These are phyloP conservation scores for Phytopythium montanum DNA, from an alignment of 352 stramenopile species.

Conservation along the genomic window DNA sequence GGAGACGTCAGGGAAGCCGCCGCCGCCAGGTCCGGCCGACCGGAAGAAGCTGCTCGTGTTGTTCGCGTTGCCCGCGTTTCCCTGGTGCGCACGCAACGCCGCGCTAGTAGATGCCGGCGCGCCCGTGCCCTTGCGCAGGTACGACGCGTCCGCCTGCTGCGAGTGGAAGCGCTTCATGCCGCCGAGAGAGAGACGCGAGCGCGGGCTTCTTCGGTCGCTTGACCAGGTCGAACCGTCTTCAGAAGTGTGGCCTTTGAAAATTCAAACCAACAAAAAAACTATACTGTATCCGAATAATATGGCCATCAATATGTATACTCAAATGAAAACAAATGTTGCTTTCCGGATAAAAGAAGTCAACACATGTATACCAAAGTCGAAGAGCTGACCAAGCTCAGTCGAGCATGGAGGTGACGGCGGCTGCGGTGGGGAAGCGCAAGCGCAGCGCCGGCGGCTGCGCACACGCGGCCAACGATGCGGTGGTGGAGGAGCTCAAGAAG, in stretches of 20 bases:
- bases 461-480: constrained; percentile 54
- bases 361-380: no score
- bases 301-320: constrained; percentile 7
- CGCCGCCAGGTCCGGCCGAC: neutral
- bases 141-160: constrained; percentile 18
- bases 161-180: constrained; percentile 31
- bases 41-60: constrained; percentile 4
- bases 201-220: neutral
- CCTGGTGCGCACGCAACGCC: neutral
- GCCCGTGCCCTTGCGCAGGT: constrained; percentile 21
- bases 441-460: constrained; percentile 43
- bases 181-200: neutral
- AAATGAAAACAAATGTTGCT: no score
- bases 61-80: neutral
- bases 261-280: constrained; percentile 26
- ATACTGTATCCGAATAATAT: constrained; percentile 7
- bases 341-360: no score
- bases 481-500: constrained; percentile 70
- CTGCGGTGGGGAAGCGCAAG: constrained; percentile 29
- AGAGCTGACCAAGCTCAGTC: neutral
- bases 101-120: neutral
- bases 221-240: no score
- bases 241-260: constrained; percentile 8
- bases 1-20: constrained; percentile 1
- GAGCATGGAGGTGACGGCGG: neutral